These are phyloP conservation scores for Trichoderma aggressivum DNA, from an alignment of 2,329 filamentous ascomycete genomes.

Conservation along the genomic window DNA sequence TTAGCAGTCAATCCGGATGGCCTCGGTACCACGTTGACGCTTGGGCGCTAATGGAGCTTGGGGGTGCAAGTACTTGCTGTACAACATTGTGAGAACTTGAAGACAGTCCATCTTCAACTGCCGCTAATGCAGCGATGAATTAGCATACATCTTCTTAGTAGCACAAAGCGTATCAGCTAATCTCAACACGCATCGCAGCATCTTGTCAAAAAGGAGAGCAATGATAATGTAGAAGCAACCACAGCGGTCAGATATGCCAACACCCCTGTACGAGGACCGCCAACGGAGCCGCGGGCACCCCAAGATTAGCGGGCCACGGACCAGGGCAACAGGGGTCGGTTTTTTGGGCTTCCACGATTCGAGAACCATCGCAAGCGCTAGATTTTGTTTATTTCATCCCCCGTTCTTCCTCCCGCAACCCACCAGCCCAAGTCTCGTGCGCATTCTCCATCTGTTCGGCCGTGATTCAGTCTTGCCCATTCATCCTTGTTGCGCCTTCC, in stretches of 20 bases:
- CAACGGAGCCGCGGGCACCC: not conserved
- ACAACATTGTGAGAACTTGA: too few relatives aligned
- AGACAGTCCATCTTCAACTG: not conserved
- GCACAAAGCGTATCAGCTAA: not conserved
- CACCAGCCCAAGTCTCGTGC: conserved; percentile 8
- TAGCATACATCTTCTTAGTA: not conserved
- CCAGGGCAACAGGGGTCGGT: not conserved
- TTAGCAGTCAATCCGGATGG: not conserved
- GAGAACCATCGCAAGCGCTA: conserved; percentile 5
- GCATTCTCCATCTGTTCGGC: not conserved
- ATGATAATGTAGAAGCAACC: not conserved
- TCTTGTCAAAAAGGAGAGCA: not conserved
- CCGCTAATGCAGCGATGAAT: not conserved
- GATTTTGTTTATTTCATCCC: conserved; percentile 14
- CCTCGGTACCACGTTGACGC: not conserved
- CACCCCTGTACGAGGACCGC: not conserved
- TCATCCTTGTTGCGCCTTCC: conserved; percentile 9
- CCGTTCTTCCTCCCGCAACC: conserved; percentile 2
- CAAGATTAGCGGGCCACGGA: conserved; percentile 9
- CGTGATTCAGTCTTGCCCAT: conserved; percentile 3
- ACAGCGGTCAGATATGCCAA: not conserved
- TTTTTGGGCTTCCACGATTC: conserved; percentile 6
- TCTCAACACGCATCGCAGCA: not conserved
- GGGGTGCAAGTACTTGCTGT: not conserved
- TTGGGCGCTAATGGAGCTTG: not conserved